A percentile compares a stretch with the other conserved stretches of the same genome.
These are phyloP conservation scores for Prunus kanzakura DNA, from an alignment of 306 rosid species.

Conservation along the genomic window DNA sequence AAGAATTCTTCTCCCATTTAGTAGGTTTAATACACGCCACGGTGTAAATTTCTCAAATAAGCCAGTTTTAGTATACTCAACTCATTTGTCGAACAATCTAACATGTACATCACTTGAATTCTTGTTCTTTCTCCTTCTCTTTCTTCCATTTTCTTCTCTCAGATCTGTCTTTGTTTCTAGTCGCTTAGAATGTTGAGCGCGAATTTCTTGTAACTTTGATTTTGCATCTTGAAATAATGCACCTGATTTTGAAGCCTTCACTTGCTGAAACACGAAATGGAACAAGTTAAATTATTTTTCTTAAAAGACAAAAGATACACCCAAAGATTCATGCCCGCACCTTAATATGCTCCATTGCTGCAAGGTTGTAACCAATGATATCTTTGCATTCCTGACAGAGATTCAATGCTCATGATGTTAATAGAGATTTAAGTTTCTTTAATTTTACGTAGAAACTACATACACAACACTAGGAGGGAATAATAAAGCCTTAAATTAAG, in stretches of 20 bases:
- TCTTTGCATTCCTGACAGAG: constrained; percentile 82
- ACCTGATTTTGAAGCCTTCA: constrained; percentile 79
- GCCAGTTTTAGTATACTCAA: neutral
- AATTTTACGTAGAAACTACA: no score
- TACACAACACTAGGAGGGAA: no score
- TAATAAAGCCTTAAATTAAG: no score
- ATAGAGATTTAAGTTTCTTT: neutral
- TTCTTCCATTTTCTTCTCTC: constrained; percentile 56
- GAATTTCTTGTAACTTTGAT: constrained; percentile 67
- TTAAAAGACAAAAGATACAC: neutral
- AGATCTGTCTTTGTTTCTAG: constrained; percentile 50
- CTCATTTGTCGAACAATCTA: constrained; percentile 16
- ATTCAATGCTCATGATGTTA: constrained; percentile 26
- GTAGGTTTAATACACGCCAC: neutral
- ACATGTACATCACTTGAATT: constrained; percentile 23
- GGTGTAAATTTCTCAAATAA: neutral
- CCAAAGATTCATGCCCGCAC: constrained; percentile 33
- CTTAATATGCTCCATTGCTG: constrained; percentile 96
- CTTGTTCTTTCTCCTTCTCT: constrained; percentile 39
- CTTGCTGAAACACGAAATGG: constrained; percentile 58
- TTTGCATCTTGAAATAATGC: constrained; percentile 75
- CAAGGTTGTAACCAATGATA: constrained; percentile 80
- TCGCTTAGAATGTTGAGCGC: constrained; percentile 68
- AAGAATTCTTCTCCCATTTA: neutral
- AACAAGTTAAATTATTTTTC: neutral